Base-by-base conservation (phyloP, 1,284 basidiomycete genomes). In the Sporisorium sorghi region DNA sequence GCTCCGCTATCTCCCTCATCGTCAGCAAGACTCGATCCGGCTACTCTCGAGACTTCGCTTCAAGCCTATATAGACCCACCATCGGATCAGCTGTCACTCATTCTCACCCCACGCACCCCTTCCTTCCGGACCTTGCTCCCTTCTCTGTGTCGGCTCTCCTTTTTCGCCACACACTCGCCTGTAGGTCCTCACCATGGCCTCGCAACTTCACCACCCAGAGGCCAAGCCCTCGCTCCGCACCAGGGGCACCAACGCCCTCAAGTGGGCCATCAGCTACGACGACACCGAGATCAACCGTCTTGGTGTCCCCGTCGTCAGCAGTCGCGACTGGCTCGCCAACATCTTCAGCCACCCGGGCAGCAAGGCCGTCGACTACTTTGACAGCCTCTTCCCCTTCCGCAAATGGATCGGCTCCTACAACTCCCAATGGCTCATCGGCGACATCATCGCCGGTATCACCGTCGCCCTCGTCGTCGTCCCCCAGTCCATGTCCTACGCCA, bases 401-500 rank as follows among this genome's bases (percentile, higher is more conserved):
- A 74, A 73, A 14, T 85, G 85, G 85, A 82, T 85, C 46, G 60
- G 62, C 39, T 84, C 83, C 17, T 85, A 85, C 78, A 85, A 85
- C 66, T 28, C 77, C 12, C 64, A 70, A 17, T 86, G 85, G 85
- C 58, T 75, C n/a, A 47, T 73, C 17, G 85, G 85, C 28, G 85
- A 86, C 49, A 44, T 85, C 37, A 85, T 86, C 53, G 84, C 85
- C 11, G 85, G 85, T 43, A 73, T 86, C 68, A 86, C 84, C 6
- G 85, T 86, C 53, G 84, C 78, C 7, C 76, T 86, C 30, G 83
- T 85, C 28, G 55, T 85, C 19, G 83, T 84, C 15, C 83, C 83
- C 8, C 83, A 84, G 67, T 81, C 79, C 26, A 86, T 88, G 79
- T 87, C 87, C 5, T 89, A 89, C 75, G 86, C 85, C 68, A 86